Base-by-base conservation (phyloP, 2,329 filamentous ascomycete genomes). In the Phaeoacremonium minimum region DNA sequence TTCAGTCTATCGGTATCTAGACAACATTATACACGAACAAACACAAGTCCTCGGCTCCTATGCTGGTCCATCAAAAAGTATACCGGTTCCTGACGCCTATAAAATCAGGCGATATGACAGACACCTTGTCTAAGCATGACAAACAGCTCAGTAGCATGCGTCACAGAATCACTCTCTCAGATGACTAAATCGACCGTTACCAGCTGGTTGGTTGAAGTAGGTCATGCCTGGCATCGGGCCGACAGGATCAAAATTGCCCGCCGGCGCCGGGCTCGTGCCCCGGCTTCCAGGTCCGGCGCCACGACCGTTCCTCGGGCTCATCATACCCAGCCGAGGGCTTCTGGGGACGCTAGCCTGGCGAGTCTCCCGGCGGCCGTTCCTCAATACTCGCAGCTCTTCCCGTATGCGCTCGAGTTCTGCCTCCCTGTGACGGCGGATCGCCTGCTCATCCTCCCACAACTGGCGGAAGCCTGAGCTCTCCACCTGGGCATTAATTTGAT, bases 291-390 rank as follows among this genome's bases (percentile, higher is more conserved):
- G n/a, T 12, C 57, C 54, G 17, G 56, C 55, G n/a, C 40, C 48
- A 19, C 30, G 34, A 16, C 55, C 53, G 28, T 56, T 59, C 3
- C 64, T 56, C 3, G 75, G 75, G 42, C 74, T 77, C 60, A 75
- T 69, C 35, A 75, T 58, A 19, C 66, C 63, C 44, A 71, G 60
- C 6, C 72, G 65, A n/a, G 76, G 76, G 48, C 75, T 79, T 15
- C 72, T 70, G 33, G 75, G 75, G 15, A 77, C 73, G 45, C 75
- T 79, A 35, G 59, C 64, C 48, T 73, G 68, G 22, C 76, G 60
- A 4, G 76, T 80, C 53, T 77, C 74, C 31, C 75, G 63, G 6
- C 76, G 67, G 14, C 64, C 66, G 41, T 64, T 73, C 47, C 66
- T 71, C 28, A 70, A 50, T 28, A 56, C 41, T 7, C 62, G 61